These are phyloP conservation scores for Scheffersomyces segobiensis DNA, from an alignment of 1,139 yeast genomes.

Conservation along the genomic window DNA sequence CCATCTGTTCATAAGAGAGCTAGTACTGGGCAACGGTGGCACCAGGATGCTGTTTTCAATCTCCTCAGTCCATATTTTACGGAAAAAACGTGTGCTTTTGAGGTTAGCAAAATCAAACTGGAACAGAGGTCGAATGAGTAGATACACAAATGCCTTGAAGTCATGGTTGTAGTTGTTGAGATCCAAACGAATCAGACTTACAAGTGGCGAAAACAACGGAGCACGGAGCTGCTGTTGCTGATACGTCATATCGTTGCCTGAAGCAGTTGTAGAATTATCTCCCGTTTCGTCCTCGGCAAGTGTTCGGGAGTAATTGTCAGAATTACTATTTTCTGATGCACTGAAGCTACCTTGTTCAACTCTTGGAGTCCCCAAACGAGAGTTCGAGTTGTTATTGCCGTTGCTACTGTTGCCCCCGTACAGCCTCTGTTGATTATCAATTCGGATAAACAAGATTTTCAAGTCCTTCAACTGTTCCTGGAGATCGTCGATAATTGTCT, in stretches of 20 bases:
- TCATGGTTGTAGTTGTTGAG: slow-evolving; percentile 43
- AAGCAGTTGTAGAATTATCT: slow-evolving; percentile 2
- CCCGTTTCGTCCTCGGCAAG: slow-evolving; percentile 1
- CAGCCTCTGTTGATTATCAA: slow-evolving; percentile 33
- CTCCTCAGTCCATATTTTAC: slow-evolving; percentile 70
- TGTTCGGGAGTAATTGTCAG: not conserved
- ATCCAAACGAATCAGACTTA: slow-evolving; percentile 62
- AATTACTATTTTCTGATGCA: not conserved
- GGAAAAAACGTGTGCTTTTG: slow-evolving; percentile 62
- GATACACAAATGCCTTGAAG: slow-evolving; percentile 39
- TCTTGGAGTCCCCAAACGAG: slow-evolving; percentile 10
- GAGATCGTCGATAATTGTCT: slow-evolving; percentile 62
- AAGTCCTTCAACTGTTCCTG: slow-evolving; percentile 71
- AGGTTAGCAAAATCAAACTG: slow-evolving; percentile 41
- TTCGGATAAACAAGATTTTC: slow-evolving; percentile 43
- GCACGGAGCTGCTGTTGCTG: slow-evolving; percentile 22
- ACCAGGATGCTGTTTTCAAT: slow-evolving; percentile 59
- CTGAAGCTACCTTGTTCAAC: slow-evolving; percentile 5
- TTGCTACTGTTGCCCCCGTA: not conserved
- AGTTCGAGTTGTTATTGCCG: slow-evolving; percentile 1
- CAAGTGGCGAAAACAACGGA: slow-evolving; percentile 52
- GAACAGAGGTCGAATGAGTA: slow-evolving; percentile 36
- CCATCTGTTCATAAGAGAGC: slow-evolving; percentile 43
- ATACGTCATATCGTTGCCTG: slow-evolving; percentile 7
- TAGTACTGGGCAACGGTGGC: slow-evolving; percentile 34